Evolutionary conservation across 129 eudicot genomes (phyloP).

Genomic region (Arctium minus): DNA sequence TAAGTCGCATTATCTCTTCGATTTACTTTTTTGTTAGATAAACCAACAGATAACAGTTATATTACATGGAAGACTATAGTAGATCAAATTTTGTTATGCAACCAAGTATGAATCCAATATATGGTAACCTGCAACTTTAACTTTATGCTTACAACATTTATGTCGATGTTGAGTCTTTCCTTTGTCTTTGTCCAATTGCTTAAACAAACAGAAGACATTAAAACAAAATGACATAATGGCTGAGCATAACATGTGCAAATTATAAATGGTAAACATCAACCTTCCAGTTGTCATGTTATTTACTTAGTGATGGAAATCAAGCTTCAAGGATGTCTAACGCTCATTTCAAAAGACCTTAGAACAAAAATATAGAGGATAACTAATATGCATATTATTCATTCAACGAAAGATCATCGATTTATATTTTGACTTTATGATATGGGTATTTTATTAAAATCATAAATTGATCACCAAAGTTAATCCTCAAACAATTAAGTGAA

Average conservation of each 20-base stretch:
- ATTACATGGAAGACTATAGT: background rate
- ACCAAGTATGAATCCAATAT: background rate
- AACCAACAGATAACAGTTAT: background rate
- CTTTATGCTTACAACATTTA: slow-evolving; percentile 15
- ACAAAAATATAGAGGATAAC: background rate
- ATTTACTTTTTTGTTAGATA: background rate
- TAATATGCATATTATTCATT: background rate
- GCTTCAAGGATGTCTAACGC: background rate
- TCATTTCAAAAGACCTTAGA: background rate
- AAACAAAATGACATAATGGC: slow-evolving; percentile 20
- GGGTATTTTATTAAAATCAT: background rate
- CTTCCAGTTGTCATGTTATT: slow-evolving; percentile 23
- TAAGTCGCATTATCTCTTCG: background rate
- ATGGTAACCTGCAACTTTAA: slow-evolving; percentile 4
- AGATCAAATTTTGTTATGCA: slow-evolving; percentile 7
- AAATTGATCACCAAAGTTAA: background rate
- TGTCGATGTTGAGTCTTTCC: slow-evolving; percentile 20
- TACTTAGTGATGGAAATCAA: slow-evolving; percentile 8
- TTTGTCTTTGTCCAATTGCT: slow-evolving; percentile 19
- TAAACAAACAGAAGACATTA: slow-evolving; percentile 1
- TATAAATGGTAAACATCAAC: slow-evolving; percentile 24
- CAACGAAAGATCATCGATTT: background rate
- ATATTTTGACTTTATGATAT: background rate
- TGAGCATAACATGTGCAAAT: slow-evolving; percentile 19
- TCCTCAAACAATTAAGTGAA: background rate